Evolutionary conservation across 1,284 basidiomycete genomes (phyloP).

Genomic region (Sanghuangporus weigelae): DNA sequence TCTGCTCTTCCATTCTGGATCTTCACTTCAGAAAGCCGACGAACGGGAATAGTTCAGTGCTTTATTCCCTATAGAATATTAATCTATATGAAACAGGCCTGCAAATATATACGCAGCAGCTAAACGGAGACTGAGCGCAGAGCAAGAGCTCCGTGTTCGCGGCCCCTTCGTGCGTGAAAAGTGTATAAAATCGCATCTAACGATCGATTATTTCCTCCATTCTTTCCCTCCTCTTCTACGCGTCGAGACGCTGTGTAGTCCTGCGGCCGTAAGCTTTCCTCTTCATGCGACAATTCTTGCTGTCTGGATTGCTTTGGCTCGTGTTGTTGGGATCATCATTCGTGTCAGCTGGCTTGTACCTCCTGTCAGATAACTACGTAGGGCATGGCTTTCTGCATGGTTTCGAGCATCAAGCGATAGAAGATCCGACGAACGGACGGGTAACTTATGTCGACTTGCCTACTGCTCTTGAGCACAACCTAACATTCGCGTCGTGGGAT

Average conservation of each 20-base stretch:
- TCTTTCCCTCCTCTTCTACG: too few species aligned
- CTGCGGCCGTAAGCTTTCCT: not conserved
- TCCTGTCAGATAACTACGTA: slow-evolving; percentile 31
- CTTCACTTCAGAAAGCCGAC: too few species aligned
- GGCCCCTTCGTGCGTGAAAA: too few species aligned
- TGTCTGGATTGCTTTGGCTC: not conserved
- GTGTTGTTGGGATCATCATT: not conserved
- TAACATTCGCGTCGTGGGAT: slow-evolving; percentile 40
- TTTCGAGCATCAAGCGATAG: slow-evolving; percentile 40
- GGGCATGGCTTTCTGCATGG: slow-evolving; percentile 36
- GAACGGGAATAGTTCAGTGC: not conserved
- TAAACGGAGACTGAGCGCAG: not conserved
- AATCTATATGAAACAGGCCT: too few species aligned
- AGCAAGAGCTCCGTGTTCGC: too few species aligned
- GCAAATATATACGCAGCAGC: too few species aligned
- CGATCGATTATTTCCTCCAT: too few species aligned
- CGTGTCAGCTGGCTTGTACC: slow-evolving; percentile 27
- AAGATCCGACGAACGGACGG: slow-evolving; percentile 43
- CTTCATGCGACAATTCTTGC: not conserved
- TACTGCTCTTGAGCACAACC: slow-evolving; percentile 39
- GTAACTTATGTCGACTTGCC: slow-evolving; percentile 48
- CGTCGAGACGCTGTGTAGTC: too few species aligned
- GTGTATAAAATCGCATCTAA: too few species aligned
- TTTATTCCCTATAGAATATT: not conserved
- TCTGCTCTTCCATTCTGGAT: too few species aligned